These are phyloP conservation scores for Zizania latifolia DNA, from an alignment of 176 grass and related monocot genomes.

Conservation along the genomic window DNA sequence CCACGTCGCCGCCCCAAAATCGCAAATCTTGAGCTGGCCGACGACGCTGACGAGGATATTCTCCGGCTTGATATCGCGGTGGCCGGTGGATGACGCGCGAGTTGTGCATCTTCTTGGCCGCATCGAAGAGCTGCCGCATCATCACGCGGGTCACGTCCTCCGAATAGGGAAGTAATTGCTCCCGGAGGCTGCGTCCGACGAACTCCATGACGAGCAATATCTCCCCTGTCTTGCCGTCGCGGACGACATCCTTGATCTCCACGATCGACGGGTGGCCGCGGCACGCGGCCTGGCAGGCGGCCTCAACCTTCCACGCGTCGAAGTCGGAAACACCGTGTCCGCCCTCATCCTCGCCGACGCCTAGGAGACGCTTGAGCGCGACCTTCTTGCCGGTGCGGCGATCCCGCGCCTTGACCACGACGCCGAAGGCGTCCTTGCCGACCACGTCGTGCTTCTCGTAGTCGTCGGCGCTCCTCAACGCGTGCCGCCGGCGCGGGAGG, in stretches of 20 bases:
- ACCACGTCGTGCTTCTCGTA: not conserved
- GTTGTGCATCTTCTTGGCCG: too few relatives aligned
- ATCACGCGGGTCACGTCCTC: too few relatives aligned
- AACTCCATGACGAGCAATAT: not conserved
- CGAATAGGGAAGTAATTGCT: not conserved
- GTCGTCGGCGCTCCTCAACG: not conserved
- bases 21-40: not conserved
- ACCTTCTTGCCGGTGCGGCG: too few relatives aligned
- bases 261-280: too few relatives aligned
- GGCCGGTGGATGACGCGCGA: too few relatives aligned
- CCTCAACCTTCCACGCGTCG: not conserved
- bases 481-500: not conserved
- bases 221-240: not conserved
- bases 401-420: not conserved
- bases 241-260: not conserved
- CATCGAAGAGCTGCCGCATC: too few relatives aligned
- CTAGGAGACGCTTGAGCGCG: not conserved
- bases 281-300: not conserved
- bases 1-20: not conserved
- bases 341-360: not conserved
- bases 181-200: not conserved
- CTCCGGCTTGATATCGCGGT: constrained; percentile 30
- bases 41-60: constrained; percentile 21
- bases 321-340: not conserved
- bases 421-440: not conserved